Evolutionary conservation across 345 rosid genomes (phyloP), one percentile per base, ranked within the genome.

Genomic region (Aegle marmelos): DNA sequence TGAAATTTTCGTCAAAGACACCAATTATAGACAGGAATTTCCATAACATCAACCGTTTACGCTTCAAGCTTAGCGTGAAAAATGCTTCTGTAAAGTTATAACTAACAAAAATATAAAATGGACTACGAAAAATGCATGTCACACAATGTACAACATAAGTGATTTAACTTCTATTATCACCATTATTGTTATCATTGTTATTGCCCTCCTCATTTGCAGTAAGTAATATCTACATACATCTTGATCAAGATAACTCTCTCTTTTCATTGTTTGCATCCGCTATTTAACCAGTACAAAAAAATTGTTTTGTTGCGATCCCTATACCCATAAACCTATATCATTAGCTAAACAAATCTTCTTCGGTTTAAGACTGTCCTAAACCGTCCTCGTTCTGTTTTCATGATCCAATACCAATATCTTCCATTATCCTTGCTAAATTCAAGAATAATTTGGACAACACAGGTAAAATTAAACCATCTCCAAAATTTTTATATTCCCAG

Each of bases 401-500:
- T 27, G 8, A n/a, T 16, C 41, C 67, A 16, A 17, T 19, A 62
- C 5, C 59, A 58, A n/a, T n/a, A 53, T 39, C 24, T 33, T 31
- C 54, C n/a, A 7, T 76, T 50, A 25, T 70, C 66, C 17, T 39
- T 19, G 53, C n/a, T 19, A 36, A 16, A 27, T 37, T 19, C 31
- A 48, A 68, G 56, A 62, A 56, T 68, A 34, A 3, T 53, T 58
- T 67, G 31, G 14, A 56, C 10, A 62, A 65, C 37, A 10, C 17
- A 14, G 22, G 62, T 68, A 39, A 48, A 75, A 58, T 73, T 72
- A 93, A 61, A 90, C 88, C 98, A 94, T 94, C 88, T 94, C 98
- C 85, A 92, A 79, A 48, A 94, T 84, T 85, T 92, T 94, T 86
- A 94, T 91, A 79, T 94, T 94, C 64, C 98, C 98, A 0, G 89